Evolutionary conservation across 768 basidiomycete genomes (phyloP), one percentile per base, ranked within the genome.

Genomic region (Pisolithus orientalis): DNA sequence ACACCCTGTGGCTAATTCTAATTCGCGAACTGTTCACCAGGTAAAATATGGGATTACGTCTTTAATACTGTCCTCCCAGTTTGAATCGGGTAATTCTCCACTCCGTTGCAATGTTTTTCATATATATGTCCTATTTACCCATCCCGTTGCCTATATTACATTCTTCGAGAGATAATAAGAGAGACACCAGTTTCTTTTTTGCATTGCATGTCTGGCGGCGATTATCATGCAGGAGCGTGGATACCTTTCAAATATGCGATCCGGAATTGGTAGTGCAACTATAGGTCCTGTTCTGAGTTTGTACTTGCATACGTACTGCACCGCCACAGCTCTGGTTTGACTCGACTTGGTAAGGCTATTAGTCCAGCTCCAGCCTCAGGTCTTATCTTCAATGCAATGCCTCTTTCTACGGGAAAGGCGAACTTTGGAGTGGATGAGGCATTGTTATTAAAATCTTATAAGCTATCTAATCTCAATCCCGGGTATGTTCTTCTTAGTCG

Each of bases 11-110:
- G n/a, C 44, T 56, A 55, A 34, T 53, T 49, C 44, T 56, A 55
- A 34, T 53, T 49, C 24, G 38, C 29, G 7, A n/a, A 29, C 24
- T 25, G 50, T 49, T 2, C 53, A 5, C 5, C 44, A 87, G 85
- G 85, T 73, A 97, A 95, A 74, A 73, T 97, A 39, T 98, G 95
- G 95, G 95, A 97, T 68, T 72, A 82, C 63, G 80, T 94, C 38
- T 96, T 96, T 69, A 88, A 85, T 64, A 97, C 94, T 2, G 74
- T 86, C 37, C 75, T 92, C 21, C 75, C 76, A 1, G 75, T 90
- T 32, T 90, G 70, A 71, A 48, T 13, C 43, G 39, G 44, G 17
- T n/a, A 37, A 39, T 5, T 38, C 4, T 47, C n/a, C 44, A 6
- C n/a, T 28, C n/a, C 13, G 9, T 34, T 17, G 3, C 14, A 6